These are phyloP conservation scores for Epichloe scottii DNA, from an alignment of 2,329 filamentous ascomycete genomes.

Conservation along the genomic window DNA sequence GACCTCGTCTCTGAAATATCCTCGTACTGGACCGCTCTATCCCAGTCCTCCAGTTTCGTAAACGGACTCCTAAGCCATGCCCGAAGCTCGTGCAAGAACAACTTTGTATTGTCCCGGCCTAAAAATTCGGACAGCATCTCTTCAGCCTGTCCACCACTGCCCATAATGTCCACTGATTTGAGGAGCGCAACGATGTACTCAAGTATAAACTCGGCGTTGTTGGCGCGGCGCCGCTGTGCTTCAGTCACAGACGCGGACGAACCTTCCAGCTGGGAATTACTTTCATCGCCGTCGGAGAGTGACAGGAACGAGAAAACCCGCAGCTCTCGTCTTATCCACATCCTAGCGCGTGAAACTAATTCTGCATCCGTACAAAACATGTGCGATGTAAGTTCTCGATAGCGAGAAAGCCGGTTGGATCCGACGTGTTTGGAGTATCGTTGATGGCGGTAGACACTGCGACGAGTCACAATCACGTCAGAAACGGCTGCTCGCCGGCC, in stretches of 20 bases:
- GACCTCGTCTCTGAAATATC: background rate
- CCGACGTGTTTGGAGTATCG: slow-evolving; percentile 75
- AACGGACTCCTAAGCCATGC: slow-evolving; percentile 77
- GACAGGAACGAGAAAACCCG: slow-evolving; percentile 68
- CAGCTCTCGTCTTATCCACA: slow-evolving; percentile 74
- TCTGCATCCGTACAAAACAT: slow-evolving; percentile 51
- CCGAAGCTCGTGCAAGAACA: slow-evolving; percentile 78
- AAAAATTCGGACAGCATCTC: slow-evolving; percentile 68
- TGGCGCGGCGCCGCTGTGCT: slow-evolving; percentile 4
- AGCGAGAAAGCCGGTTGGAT: slow-evolving; percentile 64
- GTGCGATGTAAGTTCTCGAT: slow-evolving; percentile 58
- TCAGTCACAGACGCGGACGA: slow-evolving; percentile 29
- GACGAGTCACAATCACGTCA: slow-evolving; percentile 35
- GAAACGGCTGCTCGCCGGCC: background rate
- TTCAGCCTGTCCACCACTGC: slow-evolving; percentile 65
- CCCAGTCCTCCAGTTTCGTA: slow-evolving; percentile 61
- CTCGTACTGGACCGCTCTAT: slow-evolving; percentile 62
- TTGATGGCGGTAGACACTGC: slow-evolving; percentile 58
- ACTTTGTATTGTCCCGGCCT: slow-evolving; percentile 55
- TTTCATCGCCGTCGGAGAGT: slow-evolving; percentile 14
- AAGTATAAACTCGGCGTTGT: slow-evolving; percentile 69
- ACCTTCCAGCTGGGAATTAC: slow-evolving; percentile 7
- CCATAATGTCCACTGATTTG: slow-evolving; percentile 71
- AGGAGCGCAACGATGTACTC: slow-evolving; percentile 78
- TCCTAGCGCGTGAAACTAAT: slow-evolving; percentile 63